Percentiles rank a stretch among this genome's conserved stretches.
These are phyloP conservation scores for Marvania coccoides DNA, from an alignment of 139 green algal species.

Conservation along the genomic window DNA sequence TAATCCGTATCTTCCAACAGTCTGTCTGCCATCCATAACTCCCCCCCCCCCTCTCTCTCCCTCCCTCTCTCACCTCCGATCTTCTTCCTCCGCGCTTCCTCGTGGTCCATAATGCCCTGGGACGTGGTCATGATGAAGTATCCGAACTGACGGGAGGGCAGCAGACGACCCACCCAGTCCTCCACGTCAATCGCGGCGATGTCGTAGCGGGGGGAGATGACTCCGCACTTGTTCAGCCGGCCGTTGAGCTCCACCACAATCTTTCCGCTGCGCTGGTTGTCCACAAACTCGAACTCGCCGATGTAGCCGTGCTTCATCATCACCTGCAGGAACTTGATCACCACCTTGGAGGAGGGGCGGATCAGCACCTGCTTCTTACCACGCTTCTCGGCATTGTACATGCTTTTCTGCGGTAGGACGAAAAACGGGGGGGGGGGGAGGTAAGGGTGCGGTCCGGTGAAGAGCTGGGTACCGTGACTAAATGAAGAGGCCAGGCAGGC, in stretches of 20 bases:
- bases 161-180: constrained; percentile 88
- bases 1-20: no score
- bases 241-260: constrained; percentile 99
- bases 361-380: constrained; percentile 96
- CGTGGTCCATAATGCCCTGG: constrained; percentile 98
- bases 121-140: constrained; percentile 96
- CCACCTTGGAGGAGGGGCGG: constrained; percentile 93
- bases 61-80: no score
- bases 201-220: constrained; percentile 96
- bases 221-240: constrained; percentile 98
- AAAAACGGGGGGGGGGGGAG: no score
- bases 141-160: constrained; percentile 97
- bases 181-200: constrained; percentile 77
- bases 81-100: constrained; percentile 95
- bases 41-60: no score
- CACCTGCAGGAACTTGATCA: constrained; percentile 99
- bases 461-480: no score
- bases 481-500: background rate
- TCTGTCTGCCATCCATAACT: no score
- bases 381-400: constrained; percentile 99
- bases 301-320: constrained; percentile 98
- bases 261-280: constrained; percentile 97
- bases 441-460: no score
- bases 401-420: constrained; percentile 71
- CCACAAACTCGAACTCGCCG: constrained; percentile 97